phyloP scores from a whole-genome alignment of 495 filamentous ascomycete species.

The Cryomyces minteri region DNA sequence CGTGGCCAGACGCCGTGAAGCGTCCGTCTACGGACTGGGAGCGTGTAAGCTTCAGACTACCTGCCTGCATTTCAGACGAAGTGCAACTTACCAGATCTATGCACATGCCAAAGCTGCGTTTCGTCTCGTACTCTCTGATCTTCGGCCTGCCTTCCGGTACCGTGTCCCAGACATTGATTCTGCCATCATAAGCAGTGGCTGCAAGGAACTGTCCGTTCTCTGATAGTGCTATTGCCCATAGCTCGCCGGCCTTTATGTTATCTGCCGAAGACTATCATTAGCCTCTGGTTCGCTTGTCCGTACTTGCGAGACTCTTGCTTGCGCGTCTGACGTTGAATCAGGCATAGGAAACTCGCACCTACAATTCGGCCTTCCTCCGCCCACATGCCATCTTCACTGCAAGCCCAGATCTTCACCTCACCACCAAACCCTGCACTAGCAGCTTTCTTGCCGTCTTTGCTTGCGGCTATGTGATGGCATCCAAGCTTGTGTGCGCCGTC shows the following conservation, averaged over 20 bases:
- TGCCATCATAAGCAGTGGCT: conserved; percentile 63
- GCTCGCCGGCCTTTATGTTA: conserved; percentile 37
- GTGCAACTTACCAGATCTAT: conserved; percentile 49
- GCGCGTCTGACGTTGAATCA: too few species aligned
- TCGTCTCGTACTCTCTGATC: conserved; percentile 75
- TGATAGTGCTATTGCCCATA: conserved; percentile 77
- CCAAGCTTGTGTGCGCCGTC: conserved; percentile 62
- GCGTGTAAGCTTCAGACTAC: not conserved
- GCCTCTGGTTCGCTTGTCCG: too few species aligned
- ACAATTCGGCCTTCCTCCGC: conserved; percentile 29
- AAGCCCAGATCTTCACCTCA: conserved; percentile 62
- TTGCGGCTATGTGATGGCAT: conserved; percentile 69
- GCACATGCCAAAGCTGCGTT: conserved; percentile 72
- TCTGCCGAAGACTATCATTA: conserved; percentile 7
- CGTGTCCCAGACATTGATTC: conserved; percentile 73
- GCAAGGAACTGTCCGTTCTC: conserved; percentile 67
- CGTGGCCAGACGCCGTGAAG: conserved; percentile 76
- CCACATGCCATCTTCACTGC: conserved; percentile 29
- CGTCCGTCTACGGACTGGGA: conserved; percentile 51
- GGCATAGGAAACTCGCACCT: conserved; percentile 17
- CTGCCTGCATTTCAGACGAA: not conserved
- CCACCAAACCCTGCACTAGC: conserved; percentile 79
- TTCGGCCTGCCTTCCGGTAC: conserved; percentile 23
- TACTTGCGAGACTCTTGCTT: too few species aligned
- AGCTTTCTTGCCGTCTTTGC: conserved; percentile 46